phyloP scores from a whole-genome alignment of 805 yeast species.

The Sugiyamaella mastotermitis region DNA sequence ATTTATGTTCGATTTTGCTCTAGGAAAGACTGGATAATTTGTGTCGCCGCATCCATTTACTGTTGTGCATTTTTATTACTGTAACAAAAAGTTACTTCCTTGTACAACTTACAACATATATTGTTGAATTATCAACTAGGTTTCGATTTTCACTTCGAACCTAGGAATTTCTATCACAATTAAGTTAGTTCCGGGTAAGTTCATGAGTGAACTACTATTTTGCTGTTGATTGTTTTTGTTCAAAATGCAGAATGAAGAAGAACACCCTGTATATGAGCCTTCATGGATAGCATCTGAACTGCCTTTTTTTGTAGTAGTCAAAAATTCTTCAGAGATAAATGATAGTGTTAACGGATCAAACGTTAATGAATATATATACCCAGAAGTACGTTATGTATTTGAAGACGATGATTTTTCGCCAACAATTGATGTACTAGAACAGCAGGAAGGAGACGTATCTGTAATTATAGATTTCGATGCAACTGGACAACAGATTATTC shows the following conservation, averaged over 20 bases:
- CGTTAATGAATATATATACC: conserved; percentile 24
- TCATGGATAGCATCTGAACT: conserved; percentile 18
- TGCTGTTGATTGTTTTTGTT: too few species aligned
- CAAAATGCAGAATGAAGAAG: neutral
- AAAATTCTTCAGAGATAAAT: conserved; percentile 8
- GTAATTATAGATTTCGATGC: conserved; percentile 33
- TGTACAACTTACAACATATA: too few species aligned
- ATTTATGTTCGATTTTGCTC: too few species aligned
- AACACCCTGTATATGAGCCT: conserved; percentile 4
- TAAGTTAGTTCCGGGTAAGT: too few species aligned
- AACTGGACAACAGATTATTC: conserved; percentile 25
- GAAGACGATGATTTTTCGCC: conserved; percentile 32
- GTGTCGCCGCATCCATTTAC: too few species aligned
- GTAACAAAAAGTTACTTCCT: too few species aligned
- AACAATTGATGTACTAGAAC: conserved; percentile 28
- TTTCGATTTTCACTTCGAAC: too few species aligned
- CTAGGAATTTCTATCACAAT: too few species aligned
- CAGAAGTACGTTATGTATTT: conserved; percentile 33
- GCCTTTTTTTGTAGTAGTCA: conserved; percentile 21
- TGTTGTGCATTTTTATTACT: too few species aligned
- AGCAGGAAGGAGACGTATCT: conserved; percentile 26
- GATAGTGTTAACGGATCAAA: conserved; percentile 1
- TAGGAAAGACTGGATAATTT: too few species aligned
- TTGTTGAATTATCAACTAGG: too few species aligned
- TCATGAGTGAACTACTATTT: too few species aligned